phyloP scores from a whole-genome alignment of 2,329 filamentous ascomycete species.

The Neocucurbitaria cava region DNA sequence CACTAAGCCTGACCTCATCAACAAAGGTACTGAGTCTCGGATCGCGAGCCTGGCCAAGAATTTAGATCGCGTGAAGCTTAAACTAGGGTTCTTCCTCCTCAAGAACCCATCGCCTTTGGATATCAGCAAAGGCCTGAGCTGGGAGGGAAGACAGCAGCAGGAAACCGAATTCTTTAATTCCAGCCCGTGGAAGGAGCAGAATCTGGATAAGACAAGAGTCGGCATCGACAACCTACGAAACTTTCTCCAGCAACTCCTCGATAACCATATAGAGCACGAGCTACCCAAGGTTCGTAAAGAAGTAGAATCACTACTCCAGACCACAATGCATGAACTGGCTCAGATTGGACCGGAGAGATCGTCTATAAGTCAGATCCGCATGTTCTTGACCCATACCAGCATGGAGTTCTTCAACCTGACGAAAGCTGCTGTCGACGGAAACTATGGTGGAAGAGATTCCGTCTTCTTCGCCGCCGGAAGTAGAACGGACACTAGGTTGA shows the following conservation, averaged over 20 bases:
- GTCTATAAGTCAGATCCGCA: slow-evolving; percentile 50
- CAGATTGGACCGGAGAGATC: not conserved
- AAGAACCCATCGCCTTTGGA: slow-evolving; percentile 52
- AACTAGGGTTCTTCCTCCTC: slow-evolving; percentile 60
- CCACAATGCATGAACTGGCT: not conserved
- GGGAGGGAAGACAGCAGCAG: slow-evolving; percentile 34
- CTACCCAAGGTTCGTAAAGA: slow-evolving; percentile 40
- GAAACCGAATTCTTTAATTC: slow-evolving; percentile 48
- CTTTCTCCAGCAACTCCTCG: slow-evolving; percentile 59
- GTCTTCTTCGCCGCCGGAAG: slow-evolving; percentile 53
- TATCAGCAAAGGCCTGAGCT: slow-evolving; percentile 32
- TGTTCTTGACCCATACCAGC: slow-evolving; percentile 56
- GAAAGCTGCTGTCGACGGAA: slow-evolving; percentile 56
- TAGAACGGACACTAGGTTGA: not conserved
- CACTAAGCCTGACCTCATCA: slow-evolving; percentile 60
- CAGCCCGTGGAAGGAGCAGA: slow-evolving; percentile 29
- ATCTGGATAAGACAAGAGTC: not conserved
- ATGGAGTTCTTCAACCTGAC: slow-evolving; percentile 42
- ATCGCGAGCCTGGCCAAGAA: slow-evolving; percentile 28
- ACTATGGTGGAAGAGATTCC: slow-evolving; percentile 50
- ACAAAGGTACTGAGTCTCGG: slow-evolving; percentile 45
- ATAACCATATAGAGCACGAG: slow-evolving; percentile 36
- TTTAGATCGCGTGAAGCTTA: slow-evolving; percentile 40
- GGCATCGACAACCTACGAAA: slow-evolving; percentile 57
- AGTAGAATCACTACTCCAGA: no score